Evolutionary conservation across 306 rosid species (phyloP).

Genomic region (Cicer cuneatum): DNA sequence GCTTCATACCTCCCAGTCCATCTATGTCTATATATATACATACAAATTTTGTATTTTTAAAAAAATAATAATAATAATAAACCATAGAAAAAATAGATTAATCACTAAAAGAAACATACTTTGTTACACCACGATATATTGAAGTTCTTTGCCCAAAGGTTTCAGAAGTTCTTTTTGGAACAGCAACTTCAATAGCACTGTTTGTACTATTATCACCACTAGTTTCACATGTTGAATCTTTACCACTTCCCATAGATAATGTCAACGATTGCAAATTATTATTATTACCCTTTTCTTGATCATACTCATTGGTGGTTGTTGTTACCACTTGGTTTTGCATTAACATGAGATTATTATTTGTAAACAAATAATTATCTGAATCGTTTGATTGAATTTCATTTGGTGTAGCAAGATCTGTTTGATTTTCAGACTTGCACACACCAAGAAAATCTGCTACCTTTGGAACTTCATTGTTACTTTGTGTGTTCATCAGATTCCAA

Average conservation of each 20-base stretch:
- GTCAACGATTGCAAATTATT: slow-evolving; percentile 76
- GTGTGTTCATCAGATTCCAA: slow-evolving; percentile 77
- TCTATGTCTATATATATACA: slow-evolving; percentile 68
- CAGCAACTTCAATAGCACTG: slow-evolving; percentile 58
- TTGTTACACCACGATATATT: slow-evolving; percentile 94
- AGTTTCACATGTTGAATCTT: slow-evolving; percentile 76
- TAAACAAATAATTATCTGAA: slow-evolving; percentile 64
- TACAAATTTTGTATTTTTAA: neutral
- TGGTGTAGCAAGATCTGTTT: slow-evolving; percentile 70
- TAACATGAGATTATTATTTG: slow-evolving; percentile 55
- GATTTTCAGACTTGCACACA: slow-evolving; percentile 77
- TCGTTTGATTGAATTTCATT: slow-evolving; percentile 65
- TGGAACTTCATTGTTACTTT: slow-evolving; percentile 68
- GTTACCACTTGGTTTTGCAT: slow-evolving; percentile 58
- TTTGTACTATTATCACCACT: slow-evolving; percentile 60
- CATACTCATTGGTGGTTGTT: slow-evolving; percentile 56
- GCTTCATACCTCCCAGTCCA: slow-evolving; percentile 99
- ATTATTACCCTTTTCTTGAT: slow-evolving; percentile 67
- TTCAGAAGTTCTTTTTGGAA: slow-evolving; percentile 77
- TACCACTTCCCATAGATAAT: slow-evolving; percentile 91
- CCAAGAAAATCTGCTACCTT: slow-evolving; percentile 99
- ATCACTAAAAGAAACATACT: slow-evolving; percentile 41
- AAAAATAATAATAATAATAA: neutral
- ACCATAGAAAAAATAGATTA: neutral
- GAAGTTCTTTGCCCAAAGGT: slow-evolving; percentile 98